Evolutionary conservation across 23 red algal species (phyloP), one percentile per base, ranked within the genome.

Genomic region (Pyropia haitanensis): DNA sequence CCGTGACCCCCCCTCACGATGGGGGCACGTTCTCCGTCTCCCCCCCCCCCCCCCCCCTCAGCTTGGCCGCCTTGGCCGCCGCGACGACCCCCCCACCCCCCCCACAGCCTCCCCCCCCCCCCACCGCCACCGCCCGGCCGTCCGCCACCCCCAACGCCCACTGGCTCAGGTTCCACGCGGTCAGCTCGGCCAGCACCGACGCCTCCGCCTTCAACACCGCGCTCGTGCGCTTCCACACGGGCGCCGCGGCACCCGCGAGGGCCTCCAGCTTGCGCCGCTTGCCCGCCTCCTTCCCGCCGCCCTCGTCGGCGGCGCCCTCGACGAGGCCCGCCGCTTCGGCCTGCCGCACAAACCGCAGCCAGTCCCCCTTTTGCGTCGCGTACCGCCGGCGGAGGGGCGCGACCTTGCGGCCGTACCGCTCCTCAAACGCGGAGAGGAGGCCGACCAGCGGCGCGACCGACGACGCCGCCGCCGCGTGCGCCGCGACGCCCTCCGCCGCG

Each of bases 351-450:
- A 76, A 87, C 29, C 76, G 75, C 66, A 87, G 63, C 22, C 76
- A 87, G 63, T 87, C 71, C 26, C 81, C 81, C 72, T 87, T 87
- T 30, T 87, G 81, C 39, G 75, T 72, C 23, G 75, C 75, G 57
- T 87, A 87, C 51, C 81, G 30, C 61, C 63, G 67, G 20, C 81
- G 57, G 21, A 87, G 63, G 53, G 81, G 81, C 21, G 76, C 53
- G 49, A 87, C 76, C 71, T 87, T 87, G 18, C 81, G 81, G 23
- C 18, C 51, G 62, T 76, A 76, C 7, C 81, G 68, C 32, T 87
- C 81, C 65, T 87, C 81, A 52, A 87, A 87, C 28, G 63, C 60
- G 5, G 53, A 39, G 2, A 63, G 52, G 29, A 87, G 54, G 30
- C 76, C 81, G 30, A 70, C 75, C 54, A 87, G 75, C 30, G 81